phyloP scores from a whole-genome alignment of 768 basidiomycete genomes.

The Pleurotus citrinopileatus region DNA sequence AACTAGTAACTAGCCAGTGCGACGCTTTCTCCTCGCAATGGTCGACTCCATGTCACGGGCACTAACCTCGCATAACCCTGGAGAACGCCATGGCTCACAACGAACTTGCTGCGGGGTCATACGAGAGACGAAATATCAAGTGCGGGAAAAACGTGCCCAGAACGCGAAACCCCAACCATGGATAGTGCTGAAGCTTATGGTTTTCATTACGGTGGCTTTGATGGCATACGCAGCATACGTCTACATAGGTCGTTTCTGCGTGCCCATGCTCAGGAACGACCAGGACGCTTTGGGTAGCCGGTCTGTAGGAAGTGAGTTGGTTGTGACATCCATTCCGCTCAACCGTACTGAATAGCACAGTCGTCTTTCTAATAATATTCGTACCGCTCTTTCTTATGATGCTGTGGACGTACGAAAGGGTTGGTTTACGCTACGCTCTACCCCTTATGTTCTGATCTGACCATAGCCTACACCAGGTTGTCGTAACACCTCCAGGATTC shows the following conservation, averaged over 20 bases:
- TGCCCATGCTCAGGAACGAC: constrained; percentile 60
- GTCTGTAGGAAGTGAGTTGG: constrained; percentile 63
- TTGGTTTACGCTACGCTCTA: constrained; percentile 34
- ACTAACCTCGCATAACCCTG: not conserved
- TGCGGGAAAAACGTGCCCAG: constrained; percentile 39
- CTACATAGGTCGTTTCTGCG: constrained; percentile 69
- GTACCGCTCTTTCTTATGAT: constrained; percentile 63
- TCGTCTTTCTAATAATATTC: constrained; percentile 65
- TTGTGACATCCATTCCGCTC: not conserved
- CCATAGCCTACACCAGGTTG: constrained; percentile 39
- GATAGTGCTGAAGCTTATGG: constrained; percentile 67
- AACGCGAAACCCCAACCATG: constrained; percentile 62
- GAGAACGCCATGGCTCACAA: not conserved
- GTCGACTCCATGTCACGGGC: not conserved
- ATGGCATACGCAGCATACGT: constrained; percentile 74
- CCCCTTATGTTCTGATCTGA: constrained; percentile 3
- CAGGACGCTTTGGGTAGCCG: constrained; percentile 42
- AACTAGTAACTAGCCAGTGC: too few species aligned
- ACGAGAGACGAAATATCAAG: constrained; percentile 38
- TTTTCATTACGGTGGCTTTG: constrained; percentile 56
- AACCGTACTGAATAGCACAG: constrained; percentile 33
- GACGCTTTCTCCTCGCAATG: too few species aligned
- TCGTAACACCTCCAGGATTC: constrained; percentile 65
- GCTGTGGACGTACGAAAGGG: constrained; percentile 78
- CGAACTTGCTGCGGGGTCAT: constrained; percentile 50